These are phyloP conservation scores for Hypoxylon crocopeplum DNA, from an alignment of 495 filamentous ascomycete genomes.

Conservation along the genomic window DNA sequence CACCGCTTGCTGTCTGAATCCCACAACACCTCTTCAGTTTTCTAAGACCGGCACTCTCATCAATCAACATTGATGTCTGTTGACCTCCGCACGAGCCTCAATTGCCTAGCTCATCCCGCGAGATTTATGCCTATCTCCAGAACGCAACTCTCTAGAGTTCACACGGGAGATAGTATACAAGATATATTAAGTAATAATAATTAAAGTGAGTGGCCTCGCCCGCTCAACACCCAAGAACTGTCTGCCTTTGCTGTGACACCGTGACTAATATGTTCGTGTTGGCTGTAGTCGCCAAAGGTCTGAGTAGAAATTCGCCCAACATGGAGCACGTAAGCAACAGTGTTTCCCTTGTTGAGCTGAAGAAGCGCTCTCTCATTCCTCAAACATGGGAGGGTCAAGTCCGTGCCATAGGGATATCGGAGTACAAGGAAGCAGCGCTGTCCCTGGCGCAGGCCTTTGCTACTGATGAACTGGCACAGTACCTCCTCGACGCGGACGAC, in stretches of 20 bases:
- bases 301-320: conserved; percentile 38
- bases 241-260: neutral
- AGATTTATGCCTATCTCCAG: conserved; percentile 76
- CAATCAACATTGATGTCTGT: conserved; percentile 75
- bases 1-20: conserved; percentile 29
- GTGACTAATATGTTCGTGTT: conserved; percentile 18
- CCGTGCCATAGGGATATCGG: conserved; percentile 63
- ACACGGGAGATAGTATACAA: conserved; percentile 71
- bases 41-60: conserved; percentile 31
- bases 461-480: conserved; percentile 73
- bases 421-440: conserved; percentile 70
- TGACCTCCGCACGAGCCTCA: conserved; percentile 71
- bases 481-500: conserved; percentile 73
- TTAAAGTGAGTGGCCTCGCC: conserved; percentile 39
- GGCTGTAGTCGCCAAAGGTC: conserved; percentile 11
- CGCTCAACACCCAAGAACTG: neutral
- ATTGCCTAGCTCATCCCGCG: conserved; percentile 72
- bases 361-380: conserved; percentile 57
- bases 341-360: conserved; percentile 49
- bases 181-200: conserved; percentile 54
- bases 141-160: conserved; percentile 72
- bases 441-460: conserved; percentile 79
- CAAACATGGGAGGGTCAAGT: conserved; percentile 57
- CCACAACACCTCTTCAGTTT: conserved; percentile 18
- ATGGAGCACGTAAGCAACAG: conserved; percentile 51